Percentiles rank a stretch among this genome's conserved stretches.
Conservation (phyloP, 495 filamentous ascomycete species). For the Penicillium simplicissimum region DNA sequence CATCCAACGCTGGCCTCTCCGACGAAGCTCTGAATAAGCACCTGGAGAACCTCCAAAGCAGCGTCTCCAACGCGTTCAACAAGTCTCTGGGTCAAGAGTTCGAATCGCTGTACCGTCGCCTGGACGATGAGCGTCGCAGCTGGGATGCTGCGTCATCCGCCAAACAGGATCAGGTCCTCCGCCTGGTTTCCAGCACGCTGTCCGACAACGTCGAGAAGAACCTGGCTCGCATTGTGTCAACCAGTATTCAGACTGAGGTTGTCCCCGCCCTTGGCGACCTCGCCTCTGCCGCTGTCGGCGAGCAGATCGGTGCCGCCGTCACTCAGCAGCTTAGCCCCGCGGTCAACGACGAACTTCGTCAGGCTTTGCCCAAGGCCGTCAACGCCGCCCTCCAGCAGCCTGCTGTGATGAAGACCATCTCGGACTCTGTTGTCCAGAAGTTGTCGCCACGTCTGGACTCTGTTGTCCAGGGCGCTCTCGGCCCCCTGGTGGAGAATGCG, state of each 20-base stretch:
- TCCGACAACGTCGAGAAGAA: constrained; percentile 87
- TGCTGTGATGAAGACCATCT: constrained; percentile 65
- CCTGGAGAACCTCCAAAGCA: constrained; percentile 55
- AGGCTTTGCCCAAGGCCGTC: constrained; percentile 56
- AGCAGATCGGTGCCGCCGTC: constrained; percentile 58
- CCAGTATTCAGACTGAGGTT: constrained; percentile 65
- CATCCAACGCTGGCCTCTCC: constrained; percentile 27
- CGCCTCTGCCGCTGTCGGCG: constrained; percentile 55
- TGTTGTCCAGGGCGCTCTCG: constrained; percentile 59
- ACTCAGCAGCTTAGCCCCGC: constrained; percentile 48
- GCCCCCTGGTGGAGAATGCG: constrained; percentile 64
- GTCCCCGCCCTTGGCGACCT: constrained; percentile 57
- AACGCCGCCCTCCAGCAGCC: constrained; percentile 65
- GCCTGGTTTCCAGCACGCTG: constrained; percentile 82
- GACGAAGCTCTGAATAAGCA: constrained; percentile 50
- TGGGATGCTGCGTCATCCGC: constrained; percentile 64
- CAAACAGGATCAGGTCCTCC: constrained; percentile 79
- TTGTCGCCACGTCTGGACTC: constrained; percentile 67
- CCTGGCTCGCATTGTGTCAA: constrained; percentile 66
- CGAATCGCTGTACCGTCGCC: constrained; percentile 57
- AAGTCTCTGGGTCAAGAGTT: constrained; percentile 59
- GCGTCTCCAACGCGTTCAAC: constrained; percentile 55
- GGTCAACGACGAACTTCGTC: constrained; percentile 56
- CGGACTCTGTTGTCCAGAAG: constrained; percentile 67
- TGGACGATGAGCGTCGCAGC: constrained; percentile 65